phyloP scores from a whole-genome alignment of 495 filamentous ascomycete species.

The Xylaria bambusicola region DNA sequence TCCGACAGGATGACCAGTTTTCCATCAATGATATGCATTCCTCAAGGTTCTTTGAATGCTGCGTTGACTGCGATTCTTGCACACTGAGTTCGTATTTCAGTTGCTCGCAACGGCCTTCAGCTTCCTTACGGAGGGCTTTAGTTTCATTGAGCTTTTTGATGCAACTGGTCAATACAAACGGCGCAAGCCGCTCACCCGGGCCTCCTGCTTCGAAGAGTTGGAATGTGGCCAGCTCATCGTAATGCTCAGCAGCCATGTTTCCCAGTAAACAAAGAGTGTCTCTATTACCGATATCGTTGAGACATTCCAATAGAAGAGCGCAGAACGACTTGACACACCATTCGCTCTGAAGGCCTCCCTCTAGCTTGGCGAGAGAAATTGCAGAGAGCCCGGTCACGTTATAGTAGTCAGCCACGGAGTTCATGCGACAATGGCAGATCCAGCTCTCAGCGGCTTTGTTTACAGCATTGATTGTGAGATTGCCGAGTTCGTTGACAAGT shows the following conservation, averaged over 20 bases:
- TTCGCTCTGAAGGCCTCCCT: too few species aligned
- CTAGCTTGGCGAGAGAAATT: background rate
- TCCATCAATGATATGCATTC: too few species aligned
- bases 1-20: too few species aligned
- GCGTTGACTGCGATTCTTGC: too few species aligned
- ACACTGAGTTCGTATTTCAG: too few species aligned
- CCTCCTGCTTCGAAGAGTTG: background rate
- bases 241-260: background rate
- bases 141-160: too few species aligned
- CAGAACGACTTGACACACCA: background rate
- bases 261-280: background rate
- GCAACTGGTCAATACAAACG: background rate
- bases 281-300: background rate
- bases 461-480: too few species aligned
- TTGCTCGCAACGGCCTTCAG: too few species aligned
- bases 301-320: background rate
- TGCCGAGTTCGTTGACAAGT: too few species aligned
- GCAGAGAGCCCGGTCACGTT: background rate
- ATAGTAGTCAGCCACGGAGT: constrained; percentile 1
- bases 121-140: too few species aligned
- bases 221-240: background rate
- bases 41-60: too few species aligned
- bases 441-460: background rate
- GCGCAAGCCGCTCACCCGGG: background rate
- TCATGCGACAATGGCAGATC: background rate